Evolutionary conservation across 164 flowering plant genomes (phyloP), one percentile per base, ranked within the genome.

Genomic region (Aristolochia californica): DNA sequence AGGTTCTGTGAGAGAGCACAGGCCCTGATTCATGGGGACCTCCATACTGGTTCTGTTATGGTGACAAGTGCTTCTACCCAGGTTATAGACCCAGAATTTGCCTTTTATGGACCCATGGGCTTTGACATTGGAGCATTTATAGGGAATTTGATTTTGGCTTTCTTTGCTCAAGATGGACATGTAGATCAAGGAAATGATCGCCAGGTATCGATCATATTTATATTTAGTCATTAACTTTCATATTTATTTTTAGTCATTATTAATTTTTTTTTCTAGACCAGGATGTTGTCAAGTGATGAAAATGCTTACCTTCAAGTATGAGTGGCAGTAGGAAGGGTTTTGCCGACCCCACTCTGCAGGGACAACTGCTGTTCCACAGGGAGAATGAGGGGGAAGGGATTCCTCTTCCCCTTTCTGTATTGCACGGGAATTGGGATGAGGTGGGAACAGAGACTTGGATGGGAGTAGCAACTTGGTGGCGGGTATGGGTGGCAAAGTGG

Each of bases 1-100:
- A 89, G 99, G 82, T 93, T 89, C 61, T 85, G 89, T 75, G 97
- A 89, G 75, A 84, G 79, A 74, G 76, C 99, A 17, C 99, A 93
- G 70, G 96, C 99, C 58, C 73, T 93, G 21, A 73, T 93, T 62
- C 99, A 93, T 64, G 97, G 97, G 43, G 99, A 89, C 76, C 95
- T 89, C 43, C 97, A 93, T 70, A 89, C 97, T 64, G 83, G 96
- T 59, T 93, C 98, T 44, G 70, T 93, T 62, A 93, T 93, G 98
- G 98, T 85, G 55, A 87, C 98, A 55, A 56, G 2, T 20, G 80
- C 82, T 58, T 93, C 98, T 55, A 93, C 98, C 56, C 97, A 89
- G 61, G 85, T 93, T 62, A 89, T 93, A 57, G 97, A 93, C 76
- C 97, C 98, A 21, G 98, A 93, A 67, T 93, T 93, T 72, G 73